Base-by-base conservation (phyloP, 1,139 yeast genomes). In the Torulaspora globosa region DNA sequence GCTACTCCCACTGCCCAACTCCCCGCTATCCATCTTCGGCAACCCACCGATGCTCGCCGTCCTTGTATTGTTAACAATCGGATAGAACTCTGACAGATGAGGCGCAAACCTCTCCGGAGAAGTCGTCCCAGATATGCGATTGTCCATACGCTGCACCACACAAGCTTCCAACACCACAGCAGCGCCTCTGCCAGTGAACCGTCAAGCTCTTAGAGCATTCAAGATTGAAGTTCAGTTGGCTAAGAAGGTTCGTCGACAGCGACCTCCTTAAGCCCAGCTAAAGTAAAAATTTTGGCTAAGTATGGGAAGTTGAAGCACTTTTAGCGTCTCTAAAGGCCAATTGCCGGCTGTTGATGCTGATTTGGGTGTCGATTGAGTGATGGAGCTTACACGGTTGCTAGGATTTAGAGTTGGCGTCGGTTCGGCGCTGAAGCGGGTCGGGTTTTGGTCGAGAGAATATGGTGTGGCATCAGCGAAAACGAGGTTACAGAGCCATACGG, bases 31-130 rank as follows among this genome's bases (percentile, higher is more conserved):
- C 16, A 39, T 37, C 24, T 39, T 28, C 29, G 15, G 19, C 30
- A 39, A 14, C 18, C 21, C 41, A 21, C 30, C 44, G 12, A 15
- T 24, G 37, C 40, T 55, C 47, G 42, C 30, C 23, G 51, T 48
- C 29, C 47, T 48, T 15, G 43, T 47, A 43, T 51, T 51, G 37
- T 57, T 56, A 6, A 63, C 58, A 21, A 63, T 51, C 7, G 66
- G 56, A 42, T 61, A 62, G 46, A 63, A 63, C 43, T 63, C 67
- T 9, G 66, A 62, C 30, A 63, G 43, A 51, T 63, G 67, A 26
- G 64, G 62, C 10, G 64, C 65, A 46, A 57, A 61, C 34, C 66
- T 48, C 19, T 49, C 58, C 4, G 62, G 57, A 23, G 62, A 48
- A 32, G 46, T 40, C 30, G 44, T 45, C 19, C 46, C 45, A n/a